Percentiles rank a stretch among this genome's conserved stretches.
Conservation (phyloP, 2,329 filamentous ascomycete species). For the Hymenoscyphus infarciens region DNA sequence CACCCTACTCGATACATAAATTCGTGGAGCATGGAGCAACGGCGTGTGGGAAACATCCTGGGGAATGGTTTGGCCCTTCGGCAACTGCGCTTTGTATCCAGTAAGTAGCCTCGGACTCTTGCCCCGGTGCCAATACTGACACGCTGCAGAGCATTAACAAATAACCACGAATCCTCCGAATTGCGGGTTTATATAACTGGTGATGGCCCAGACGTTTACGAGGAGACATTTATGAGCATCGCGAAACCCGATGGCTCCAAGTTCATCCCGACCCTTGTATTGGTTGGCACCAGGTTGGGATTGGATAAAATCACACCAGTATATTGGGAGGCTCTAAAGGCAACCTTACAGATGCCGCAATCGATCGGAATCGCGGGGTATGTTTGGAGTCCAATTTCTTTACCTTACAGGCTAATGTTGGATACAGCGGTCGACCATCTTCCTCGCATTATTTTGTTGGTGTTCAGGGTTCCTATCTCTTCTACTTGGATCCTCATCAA, state of each 20-base stretch:
- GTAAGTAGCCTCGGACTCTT: slow-evolving; percentile 47
- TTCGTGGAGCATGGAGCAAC: slow-evolving; percentile 86
- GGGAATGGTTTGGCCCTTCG: slow-evolving; percentile 98
- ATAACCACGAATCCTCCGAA: slow-evolving; percentile 55
- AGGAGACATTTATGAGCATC: slow-evolving; percentile 78
- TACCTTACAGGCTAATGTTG: slow-evolving; percentile 12
- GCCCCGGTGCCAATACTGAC: slow-evolving; percentile 16
- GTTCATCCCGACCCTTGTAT: slow-evolving; percentile 81
- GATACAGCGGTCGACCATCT: slow-evolving; percentile 75
- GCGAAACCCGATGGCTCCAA: slow-evolving; percentile 62
- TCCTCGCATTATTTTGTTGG: slow-evolving; percentile 72
- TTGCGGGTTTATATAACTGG: slow-evolving; percentile 85
- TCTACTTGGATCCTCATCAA: slow-evolving; percentile 92
- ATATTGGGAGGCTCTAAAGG: slow-evolving; percentile 91
- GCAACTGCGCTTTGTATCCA: slow-evolving; percentile 92
- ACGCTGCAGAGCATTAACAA: slow-evolving; percentile 64
- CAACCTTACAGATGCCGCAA: slow-evolving; percentile 79
- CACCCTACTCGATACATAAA: slow-evolving; percentile 90
- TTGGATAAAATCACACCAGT: slow-evolving; percentile 93
- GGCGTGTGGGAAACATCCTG: slow-evolving; percentile 89
- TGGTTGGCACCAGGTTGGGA: slow-evolving; percentile 84
- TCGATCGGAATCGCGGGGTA: slow-evolving; percentile 96
- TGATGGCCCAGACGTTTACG: slow-evolving; percentile 88
- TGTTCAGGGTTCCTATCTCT: slow-evolving; percentile 72
- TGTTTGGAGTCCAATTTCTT: slow-evolving; percentile 18